Conservation (phyloP, 2,329 filamentous ascomycete species). For the Penicillium psychrosexuale region DNA sequence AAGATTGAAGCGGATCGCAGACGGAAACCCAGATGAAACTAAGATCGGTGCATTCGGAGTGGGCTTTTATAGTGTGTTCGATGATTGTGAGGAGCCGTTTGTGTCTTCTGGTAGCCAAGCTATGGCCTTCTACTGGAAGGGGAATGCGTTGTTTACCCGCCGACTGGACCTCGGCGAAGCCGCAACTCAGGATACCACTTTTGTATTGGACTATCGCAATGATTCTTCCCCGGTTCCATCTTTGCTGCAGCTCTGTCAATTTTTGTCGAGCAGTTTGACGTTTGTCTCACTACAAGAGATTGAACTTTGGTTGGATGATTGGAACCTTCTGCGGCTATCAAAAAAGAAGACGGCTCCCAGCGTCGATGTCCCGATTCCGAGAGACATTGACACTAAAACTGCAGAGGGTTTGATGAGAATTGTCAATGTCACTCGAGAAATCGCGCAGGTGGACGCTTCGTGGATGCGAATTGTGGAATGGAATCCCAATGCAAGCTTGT, state of each 20-base stretch:
- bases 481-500: slow-evolving; percentile 58
- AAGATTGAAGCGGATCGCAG: slow-evolving; percentile 91
- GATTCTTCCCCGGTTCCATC: slow-evolving; percentile 81
- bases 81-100: slow-evolving; percentile 96
- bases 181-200: slow-evolving; percentile 72
- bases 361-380: slow-evolving; percentile 67
- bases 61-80: slow-evolving; percentile 97
- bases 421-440: slow-evolving; percentile 73
- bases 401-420: slow-evolving; percentile 88
- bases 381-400: slow-evolving; percentile 76
- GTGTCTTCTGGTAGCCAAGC: slow-evolving; percentile 88
- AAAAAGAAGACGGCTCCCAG: slow-evolving; percentile 87
- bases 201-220: slow-evolving; percentile 91
- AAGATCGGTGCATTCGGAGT: slow-evolving; percentile 99
- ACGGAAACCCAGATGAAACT: slow-evolving; percentile 97
- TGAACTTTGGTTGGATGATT: slow-evolving; percentile 87
- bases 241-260: slow-evolving; percentile 81
- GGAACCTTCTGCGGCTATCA: slow-evolving; percentile 69
- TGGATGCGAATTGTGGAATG: slow-evolving; percentile 88
- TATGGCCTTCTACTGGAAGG: slow-evolving; percentile 99
- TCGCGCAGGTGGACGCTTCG: slow-evolving; percentile 84
- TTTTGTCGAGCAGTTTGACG: slow-evolving; percentile 89
- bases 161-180: slow-evolving; percentile 70
- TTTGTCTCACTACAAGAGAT: slow-evolving; percentile 88
- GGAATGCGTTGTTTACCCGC: slow-evolving; percentile 92